Evolutionary conservation across 441 rosid species (phyloP), one percentile per base, ranked within the genome.

Genomic region (Dalechampia spathulata): DNA sequence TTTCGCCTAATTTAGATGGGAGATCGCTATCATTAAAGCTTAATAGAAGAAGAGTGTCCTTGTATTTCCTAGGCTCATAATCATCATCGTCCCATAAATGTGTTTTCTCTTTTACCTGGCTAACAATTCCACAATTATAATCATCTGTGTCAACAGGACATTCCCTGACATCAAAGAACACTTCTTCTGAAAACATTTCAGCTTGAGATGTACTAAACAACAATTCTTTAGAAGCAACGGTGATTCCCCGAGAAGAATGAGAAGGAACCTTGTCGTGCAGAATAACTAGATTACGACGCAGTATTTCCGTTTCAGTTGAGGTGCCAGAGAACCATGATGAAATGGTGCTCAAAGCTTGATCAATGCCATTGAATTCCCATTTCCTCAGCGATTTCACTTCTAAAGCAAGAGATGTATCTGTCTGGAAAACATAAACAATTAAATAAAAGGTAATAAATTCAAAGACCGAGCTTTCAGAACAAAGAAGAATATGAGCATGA

Each of bases 341-440:
- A 34, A 51, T 34, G 20, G 27, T 19, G 23, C 55, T 34, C 55
- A 51, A 20, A 0, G 55, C 55, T 34, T 34, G 55, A 32, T 34
- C 41, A 17, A 51, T 20, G 41, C 55, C 8, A 14, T 34, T 34
- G 55, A 51, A 51, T 51, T 51, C 55, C 55, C 55, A 51, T 20
- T 51, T 51, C 13, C 17, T 51, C 27, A 34, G 16, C 17, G 13
- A 34, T 51, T 51, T 51, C 27, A 51, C 55, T 51, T 51, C 55
- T 34, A 51, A 51, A 51, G 55, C 55, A 11, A 51, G 42, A 6
- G 55, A 51, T 51, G 55, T 51, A 34, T 51, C 55, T 34, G 55
- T 32, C 55, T 51, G 39, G 12, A 51, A 51, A 51, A 51, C 25
- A 51, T 34, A 50, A 17, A 30, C 39, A 10, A 20, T 50, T 17